These are phyloP conservation scores for Ganoderma sinense DNA, from an alignment of 1,284 basidiomycete genomes.

Conservation along the genomic window DNA sequence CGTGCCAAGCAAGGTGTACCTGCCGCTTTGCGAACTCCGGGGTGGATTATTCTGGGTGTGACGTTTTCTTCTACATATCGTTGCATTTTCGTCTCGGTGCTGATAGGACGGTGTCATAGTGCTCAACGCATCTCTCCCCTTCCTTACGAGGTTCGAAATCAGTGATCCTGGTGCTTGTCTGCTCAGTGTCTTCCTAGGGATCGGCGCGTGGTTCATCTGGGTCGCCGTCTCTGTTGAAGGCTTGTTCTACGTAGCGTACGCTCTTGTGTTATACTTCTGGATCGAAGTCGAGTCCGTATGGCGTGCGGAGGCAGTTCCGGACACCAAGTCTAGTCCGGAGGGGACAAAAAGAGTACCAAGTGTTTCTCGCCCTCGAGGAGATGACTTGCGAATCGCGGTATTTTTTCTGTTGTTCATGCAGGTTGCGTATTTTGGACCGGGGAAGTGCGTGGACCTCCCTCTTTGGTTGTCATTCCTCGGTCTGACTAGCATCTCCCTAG, in stretches of 20 bases:
- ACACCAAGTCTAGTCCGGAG: constrained; percentile 58
- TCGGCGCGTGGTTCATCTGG: constrained; percentile 81
- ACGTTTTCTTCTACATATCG: constrained; percentile 35
- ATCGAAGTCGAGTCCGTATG: constrained; percentile 66
- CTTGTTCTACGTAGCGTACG: constrained; percentile 79
- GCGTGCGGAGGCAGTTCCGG: constrained; percentile 22
- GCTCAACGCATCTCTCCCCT: constrained; percentile 56
- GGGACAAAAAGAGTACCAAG: constrained; percentile 60
- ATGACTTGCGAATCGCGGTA: constrained; percentile 78
- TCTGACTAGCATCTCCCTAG: constrained; percentile 44
- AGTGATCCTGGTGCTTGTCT: constrained; percentile 54
- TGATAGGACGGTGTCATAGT: constrained; percentile 11
- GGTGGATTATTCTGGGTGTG: constrained; percentile 78
- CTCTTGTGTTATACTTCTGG: constrained; percentile 72
- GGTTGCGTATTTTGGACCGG: constrained; percentile 88
- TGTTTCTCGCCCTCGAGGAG: constrained; percentile 57
- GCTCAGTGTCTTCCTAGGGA: constrained; percentile 70
- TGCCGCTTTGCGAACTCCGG: constrained; percentile 36
- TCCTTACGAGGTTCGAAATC: constrained; percentile 43
- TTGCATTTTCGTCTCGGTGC: neutral
- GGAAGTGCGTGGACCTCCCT: constrained; percentile 72
- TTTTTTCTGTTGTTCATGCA: constrained; percentile 91
- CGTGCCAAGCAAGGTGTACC: constrained; percentile 22
- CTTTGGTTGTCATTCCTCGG: neutral
- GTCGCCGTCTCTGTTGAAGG: constrained; percentile 86